These are phyloP conservation scores for Kwoniella newhampshirensis DNA, from an alignment of 768 basidiomycete species.

Conservation along the genomic window DNA sequence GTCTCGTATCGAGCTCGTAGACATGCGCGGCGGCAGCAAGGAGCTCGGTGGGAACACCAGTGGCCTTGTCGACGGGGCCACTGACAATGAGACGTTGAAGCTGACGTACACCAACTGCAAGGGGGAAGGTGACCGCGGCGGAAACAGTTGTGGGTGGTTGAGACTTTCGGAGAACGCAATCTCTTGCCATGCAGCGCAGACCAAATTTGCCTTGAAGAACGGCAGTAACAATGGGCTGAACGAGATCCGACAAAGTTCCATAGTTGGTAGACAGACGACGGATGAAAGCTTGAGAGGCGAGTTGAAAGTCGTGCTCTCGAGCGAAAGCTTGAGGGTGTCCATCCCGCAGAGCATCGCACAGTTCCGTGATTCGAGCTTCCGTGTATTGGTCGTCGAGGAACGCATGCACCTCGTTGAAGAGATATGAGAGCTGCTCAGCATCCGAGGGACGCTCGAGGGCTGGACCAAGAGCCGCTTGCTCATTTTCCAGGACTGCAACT, in stretches of 20 bases:
- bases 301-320: conserved; percentile 73
- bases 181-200: conserved; percentile 59
- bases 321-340: conserved; percentile 40
- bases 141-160: conserved; percentile 5
- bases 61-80: conserved; percentile 7
- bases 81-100: conserved; percentile 1
- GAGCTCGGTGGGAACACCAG: conserved; percentile 21
- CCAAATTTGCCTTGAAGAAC: conserved; percentile 71
- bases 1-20: conserved; percentile 5
- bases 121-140: conserved; percentile 19
- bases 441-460: conserved; percentile 16
- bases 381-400: conserved; percentile 66
- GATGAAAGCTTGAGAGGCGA: conserved; percentile 72
- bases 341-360: conserved; percentile 52
- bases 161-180: conserved; percentile 7
- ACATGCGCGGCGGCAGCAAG: conserved; percentile 23
- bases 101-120: conserved; percentile 3
- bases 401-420: conserved; percentile 62
- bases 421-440: conserved; percentile 45
- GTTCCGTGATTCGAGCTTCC: conserved; percentile 59
- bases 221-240: conserved; percentile 65
- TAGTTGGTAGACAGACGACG: conserved; percentile 71
- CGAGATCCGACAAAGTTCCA: conserved; percentile 69
- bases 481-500: conserved; percentile 9
- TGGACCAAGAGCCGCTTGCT: conserved; percentile 25